Evolutionary conservation across 2,329 filamentous ascomycete species (phyloP), one percentile per base, ranked within the genome.

Genomic region (Botrytis elliptica): DNA sequence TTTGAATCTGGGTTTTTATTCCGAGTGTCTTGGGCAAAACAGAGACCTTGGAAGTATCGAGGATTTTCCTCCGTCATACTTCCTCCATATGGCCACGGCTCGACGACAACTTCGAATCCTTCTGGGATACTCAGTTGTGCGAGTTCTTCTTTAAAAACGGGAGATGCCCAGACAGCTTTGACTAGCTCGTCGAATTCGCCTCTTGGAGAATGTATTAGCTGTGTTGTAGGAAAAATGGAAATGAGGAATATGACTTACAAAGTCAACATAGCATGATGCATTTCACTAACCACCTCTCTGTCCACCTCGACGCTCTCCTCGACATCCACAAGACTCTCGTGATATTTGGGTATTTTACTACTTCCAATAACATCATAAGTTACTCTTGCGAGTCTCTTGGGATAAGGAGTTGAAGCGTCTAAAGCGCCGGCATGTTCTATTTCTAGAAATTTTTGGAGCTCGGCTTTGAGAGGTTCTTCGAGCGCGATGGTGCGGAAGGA

Each of bases 401-500:
- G 87, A 3, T 84, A 75, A 59, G 75, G 72, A 33, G 77, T 84
- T 1, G 78, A 77, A 7, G 83, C 81, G 4, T 82, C 80, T 18
- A 83, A 70, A 72, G 78, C 77, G 1, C 84, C 84, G 20, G 80
- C 80, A 71, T 85, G 83, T 77, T 86, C 84, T 6, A 85, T 83
- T 22, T 84, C 83, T 29, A 88, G 80, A 76, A 87, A 89, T 4
- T 82, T 82, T 40, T 85, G 77, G 8, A 88, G 83, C 69, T 87
- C 83, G 14, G 80, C 79, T 82, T 89, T 90, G 12, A 84, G 81
- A 4, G 88, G 87, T 78, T 89, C 87, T 42, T 85, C 82, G 16
- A 89, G 82, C 20, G 85, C 90, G n/a, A 91, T 84, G 38, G 85
- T 83, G 79, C 90, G 90, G 84, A 90, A 91, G 69, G 89, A 86